Evolutionary conservation across 2,329 filamentous ascomycete genomes (phyloP).

Genomic region (Penicillium glabrum): DNA sequence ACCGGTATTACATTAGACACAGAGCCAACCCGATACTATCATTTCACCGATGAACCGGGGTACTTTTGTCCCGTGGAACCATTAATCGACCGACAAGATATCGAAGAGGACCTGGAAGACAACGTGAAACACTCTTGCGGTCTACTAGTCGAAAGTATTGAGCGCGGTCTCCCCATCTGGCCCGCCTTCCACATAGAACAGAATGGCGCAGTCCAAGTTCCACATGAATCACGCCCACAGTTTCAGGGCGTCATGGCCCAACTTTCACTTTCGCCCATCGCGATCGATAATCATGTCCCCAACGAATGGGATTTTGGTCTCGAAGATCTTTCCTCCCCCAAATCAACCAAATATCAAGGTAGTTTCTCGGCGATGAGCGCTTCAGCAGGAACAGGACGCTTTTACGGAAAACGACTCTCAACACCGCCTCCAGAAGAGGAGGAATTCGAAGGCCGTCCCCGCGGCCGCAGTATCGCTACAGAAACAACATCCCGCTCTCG

Average conservation of each 20-base stretch:
- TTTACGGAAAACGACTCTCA: conserved; percentile 16
- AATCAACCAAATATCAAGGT: not conserved
- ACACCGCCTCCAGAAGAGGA: conserved; percentile 7
- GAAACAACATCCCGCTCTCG: conserved; percentile 6
- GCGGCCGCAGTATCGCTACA: conserved; percentile 10
- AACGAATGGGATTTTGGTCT: conserved; percentile 16
- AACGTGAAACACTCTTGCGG: conserved; percentile 38
- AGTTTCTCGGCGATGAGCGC: conserved; percentile 1
- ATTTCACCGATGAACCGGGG: conserved; percentile 36
- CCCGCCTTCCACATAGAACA: conserved; percentile 2
- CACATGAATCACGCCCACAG: not conserved
- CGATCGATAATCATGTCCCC: not conserved
- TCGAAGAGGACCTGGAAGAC: conserved; percentile 33
- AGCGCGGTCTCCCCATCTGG: conserved; percentile 23
- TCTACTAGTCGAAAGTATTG: conserved; percentile 32
- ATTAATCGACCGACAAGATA: conserved; percentile 34
- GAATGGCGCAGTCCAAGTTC: not conserved
- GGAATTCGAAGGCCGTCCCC: not conserved
- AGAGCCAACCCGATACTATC: conserved; percentile 27
- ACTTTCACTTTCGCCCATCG: conserved; percentile 7
- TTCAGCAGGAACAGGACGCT: conserved; percentile 5
- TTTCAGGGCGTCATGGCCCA: conserved; percentile 2
- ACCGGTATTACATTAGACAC: conserved; percentile 1
- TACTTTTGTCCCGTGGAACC: conserved; percentile 32
- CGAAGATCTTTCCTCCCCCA: not conserved